These are phyloP conservation scores for Podila horticola DNA, from an alignment of 192 early-diverging fungal genomes.

Conservation along the genomic window DNA sequence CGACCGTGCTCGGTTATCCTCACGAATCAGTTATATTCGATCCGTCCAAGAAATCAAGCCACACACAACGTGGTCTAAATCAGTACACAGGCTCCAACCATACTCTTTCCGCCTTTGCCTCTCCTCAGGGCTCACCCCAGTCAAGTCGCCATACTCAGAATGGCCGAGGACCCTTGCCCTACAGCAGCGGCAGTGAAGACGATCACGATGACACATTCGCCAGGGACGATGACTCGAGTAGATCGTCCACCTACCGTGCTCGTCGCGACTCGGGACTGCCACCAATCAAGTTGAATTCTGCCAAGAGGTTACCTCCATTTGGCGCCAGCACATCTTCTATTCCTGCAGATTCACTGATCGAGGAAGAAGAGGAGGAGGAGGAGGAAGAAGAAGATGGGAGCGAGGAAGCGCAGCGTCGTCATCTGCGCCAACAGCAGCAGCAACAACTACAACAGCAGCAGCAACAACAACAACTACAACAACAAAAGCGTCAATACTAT, in stretches of 20 bases:
- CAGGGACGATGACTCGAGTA: not conserved
- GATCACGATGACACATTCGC: conserved; percentile 14
- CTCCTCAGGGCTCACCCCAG: conserved; percentile 34
- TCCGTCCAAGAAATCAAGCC: conserved; percentile 10
- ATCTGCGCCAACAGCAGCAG: not conserved
- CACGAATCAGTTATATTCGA: conserved; percentile 11
- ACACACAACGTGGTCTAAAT: not conserved
- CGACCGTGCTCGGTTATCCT: conserved; percentile 22
- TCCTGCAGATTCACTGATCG: conserved; percentile 20
- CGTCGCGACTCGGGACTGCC: conserved; percentile 42
- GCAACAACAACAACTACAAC: not conserved
- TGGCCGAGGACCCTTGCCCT: conserved; percentile 10
- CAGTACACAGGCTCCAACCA: conserved; percentile 15
- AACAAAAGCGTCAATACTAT: not conserved
- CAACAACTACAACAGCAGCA: not conserved
- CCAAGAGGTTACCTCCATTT: conserved; percentile 42
- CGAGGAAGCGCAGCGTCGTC: not conserved
- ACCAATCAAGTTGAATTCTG: conserved; percentile 39
- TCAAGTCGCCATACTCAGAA: conserved; percentile 8
- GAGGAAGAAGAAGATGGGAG: conserved; percentile 17
- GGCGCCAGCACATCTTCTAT: conserved; percentile 23
- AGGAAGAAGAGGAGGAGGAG: conserved; percentile 46
- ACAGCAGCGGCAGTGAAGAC: conserved; percentile 43
- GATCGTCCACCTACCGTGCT: conserved; percentile 18
- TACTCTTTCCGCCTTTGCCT: conserved; percentile 19